Conservation (phyloP, 2,329 filamentous ascomycete genomes). For the Colletotrichum tropicicola region DNA sequence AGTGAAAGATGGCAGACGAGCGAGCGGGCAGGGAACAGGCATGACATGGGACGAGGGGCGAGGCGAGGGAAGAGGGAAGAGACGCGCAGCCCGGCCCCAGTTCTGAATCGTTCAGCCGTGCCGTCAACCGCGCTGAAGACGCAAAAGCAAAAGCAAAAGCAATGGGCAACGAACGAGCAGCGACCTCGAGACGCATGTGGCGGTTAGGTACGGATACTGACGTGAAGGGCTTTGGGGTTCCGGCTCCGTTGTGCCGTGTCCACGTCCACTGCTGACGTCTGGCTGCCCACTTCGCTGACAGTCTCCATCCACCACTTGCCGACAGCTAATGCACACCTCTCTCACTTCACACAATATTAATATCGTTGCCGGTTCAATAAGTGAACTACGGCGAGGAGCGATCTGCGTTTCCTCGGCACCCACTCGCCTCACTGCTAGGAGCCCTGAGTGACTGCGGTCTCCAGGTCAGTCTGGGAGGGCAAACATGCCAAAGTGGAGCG, state of each 20-base stretch:
- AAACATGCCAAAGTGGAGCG: conserved; percentile 1
- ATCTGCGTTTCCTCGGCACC: conserved; percentile 18
- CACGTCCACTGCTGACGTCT: neutral
- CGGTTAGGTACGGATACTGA: too few species aligned
- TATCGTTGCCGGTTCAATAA: too few species aligned
- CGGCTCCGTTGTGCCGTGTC: conserved; percentile 8
- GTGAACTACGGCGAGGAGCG: neutral
- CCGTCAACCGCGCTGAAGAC: conserved; percentile 5
- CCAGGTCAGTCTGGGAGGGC: conserved; percentile 13
- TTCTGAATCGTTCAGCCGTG: too few species aligned
- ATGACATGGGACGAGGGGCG: neutral
- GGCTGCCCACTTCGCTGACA: too few species aligned
- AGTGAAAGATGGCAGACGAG: neutral
- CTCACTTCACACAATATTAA: too few species aligned
- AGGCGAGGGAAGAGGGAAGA: neutral
- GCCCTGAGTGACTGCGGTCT: too few species aligned
- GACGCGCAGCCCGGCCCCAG: neutral
- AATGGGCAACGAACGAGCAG: neutral
- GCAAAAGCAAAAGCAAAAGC: neutral
- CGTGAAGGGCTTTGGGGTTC: neutral
- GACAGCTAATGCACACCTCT: neutral
- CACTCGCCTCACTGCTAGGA: too few species aligned
- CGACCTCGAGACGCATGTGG: conserved; percentile 1
- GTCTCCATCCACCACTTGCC: conserved; percentile 2
- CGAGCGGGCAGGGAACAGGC: neutral